Conservation (phyloP, 1,139 yeast genomes). For the Geotrichum carabidarum region DNA sequence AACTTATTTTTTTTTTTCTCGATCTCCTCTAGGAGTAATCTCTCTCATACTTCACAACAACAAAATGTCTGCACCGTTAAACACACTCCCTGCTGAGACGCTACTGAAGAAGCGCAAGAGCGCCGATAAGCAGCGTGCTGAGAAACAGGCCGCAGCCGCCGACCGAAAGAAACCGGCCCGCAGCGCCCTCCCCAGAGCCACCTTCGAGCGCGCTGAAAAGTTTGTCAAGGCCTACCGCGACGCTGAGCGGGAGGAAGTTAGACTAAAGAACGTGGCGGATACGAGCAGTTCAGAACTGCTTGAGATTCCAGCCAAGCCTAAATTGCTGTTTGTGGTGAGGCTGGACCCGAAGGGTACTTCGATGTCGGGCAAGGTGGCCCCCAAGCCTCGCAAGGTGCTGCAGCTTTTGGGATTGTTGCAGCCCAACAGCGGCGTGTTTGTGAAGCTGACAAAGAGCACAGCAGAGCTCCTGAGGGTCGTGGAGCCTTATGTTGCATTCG, state of each 20-base stretch:
- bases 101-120: constrained; percentile 92
- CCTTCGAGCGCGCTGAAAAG: constrained; percentile 92
- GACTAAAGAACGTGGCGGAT: constrained; percentile 93
- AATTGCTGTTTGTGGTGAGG: constrained; percentile 95
- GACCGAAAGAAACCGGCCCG: not conserved
- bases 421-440: constrained; percentile 97
- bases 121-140: constrained; percentile 41
- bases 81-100: constrained; percentile 72
- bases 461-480: constrained; percentile 92
- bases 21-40: not conserved
- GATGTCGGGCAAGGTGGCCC: constrained; percentile 99
- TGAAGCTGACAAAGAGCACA: constrained; percentile 97
- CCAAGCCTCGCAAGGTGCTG: constrained; percentile 99
- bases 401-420: constrained; percentile 96
- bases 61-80: constrained; percentile 9
- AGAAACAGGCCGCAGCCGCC: constrained; percentile 8
- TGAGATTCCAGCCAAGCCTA: constrained; percentile 93
- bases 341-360: constrained; percentile 48
- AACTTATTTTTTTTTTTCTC: not conserved
- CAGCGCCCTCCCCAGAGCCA: not conserved
- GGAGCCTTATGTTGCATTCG: constrained; percentile 99
- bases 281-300: constrained; percentile 57
- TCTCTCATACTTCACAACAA: not conserved
- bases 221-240: constrained; percentile 95
- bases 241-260: constrained; percentile 86